Base-by-base conservation (phyloP, 371 early-diverging fungal genomes). In the Lichtheimia hyalospora region DNA sequence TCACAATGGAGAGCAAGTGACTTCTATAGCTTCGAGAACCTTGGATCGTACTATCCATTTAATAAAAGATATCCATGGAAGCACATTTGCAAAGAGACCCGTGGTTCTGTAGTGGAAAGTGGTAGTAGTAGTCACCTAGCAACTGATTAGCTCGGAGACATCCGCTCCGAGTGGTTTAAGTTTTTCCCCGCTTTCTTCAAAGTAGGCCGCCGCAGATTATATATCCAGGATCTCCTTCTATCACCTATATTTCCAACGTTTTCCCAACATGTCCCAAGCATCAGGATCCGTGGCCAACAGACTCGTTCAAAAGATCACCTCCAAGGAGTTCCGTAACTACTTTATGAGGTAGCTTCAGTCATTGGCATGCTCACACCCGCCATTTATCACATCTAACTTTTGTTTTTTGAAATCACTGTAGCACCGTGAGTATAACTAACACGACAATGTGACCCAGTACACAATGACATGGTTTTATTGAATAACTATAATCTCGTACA, bases 301-400 rank as follows among this genome's bases (percentile, higher is more conserved):
- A 57, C 60, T 88, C 20, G 60, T 66, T 43, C 83, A 87, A 64
- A 81, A 81, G 71, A 67, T 89, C 28, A 71, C 73, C 18, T 84
- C 85, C 59, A 84, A 84, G 70, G 93, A 93, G 74, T 92, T 92
- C 72, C 71, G 89, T 55, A 69, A 71, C 39, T 93, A 93, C 75
- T 75, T 93, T 56, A 90, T 89, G 91, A 88, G 90, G 87, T 84
- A 66, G 21, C 34, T 39, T 10, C n/a, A 39, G 16, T 27, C 39
- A 28, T 55, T 46, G 23, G 27, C 1, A 46, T 61, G 16, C 40
- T 18, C 21, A 48, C 12, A 24, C 24, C 16, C 43, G 51, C 15
- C 48, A 42, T 14, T 21, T 4, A 27, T 14, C 8, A 12, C 52
- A 53, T 34, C 51, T 41, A 7, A 34, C 54, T 44, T 57, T 42